phyloP scores from a whole-genome alignment of 306 rosid genomes.

The Geum urbanum region DNA sequence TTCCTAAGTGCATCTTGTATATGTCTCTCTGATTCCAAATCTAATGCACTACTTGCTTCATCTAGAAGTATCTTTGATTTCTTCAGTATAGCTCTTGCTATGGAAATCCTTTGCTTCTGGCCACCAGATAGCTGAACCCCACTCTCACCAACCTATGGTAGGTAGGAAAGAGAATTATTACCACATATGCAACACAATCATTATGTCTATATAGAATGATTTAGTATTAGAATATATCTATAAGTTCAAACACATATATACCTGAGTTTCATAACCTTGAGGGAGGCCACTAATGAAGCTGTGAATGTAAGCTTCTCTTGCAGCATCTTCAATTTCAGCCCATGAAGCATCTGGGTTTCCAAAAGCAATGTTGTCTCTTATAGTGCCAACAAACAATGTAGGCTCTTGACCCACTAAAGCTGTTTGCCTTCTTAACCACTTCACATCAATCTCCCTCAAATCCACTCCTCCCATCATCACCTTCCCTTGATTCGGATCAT shows the following conservation, averaged over 20 bases:
- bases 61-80: slow-evolving; percentile 72
- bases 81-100: slow-evolving; percentile 82
- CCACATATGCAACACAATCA: background rate
- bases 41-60: slow-evolving; percentile 94
- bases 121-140: slow-evolving; percentile 90
- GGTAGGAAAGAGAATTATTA: slow-evolving; percentile 1
- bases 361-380: slow-evolving; percentile 78
- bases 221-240: background rate
- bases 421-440: slow-evolving; percentile 81
- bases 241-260: slow-evolving; percentile 17
- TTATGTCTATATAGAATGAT: background rate
- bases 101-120: slow-evolving; percentile 78
- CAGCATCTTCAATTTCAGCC: slow-evolving; percentile 83
- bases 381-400: slow-evolving; percentile 71
- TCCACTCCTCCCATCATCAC: slow-evolving; percentile 72
- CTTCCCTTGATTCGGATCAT: slow-evolving; percentile 80
- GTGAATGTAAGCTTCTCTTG: slow-evolving; percentile 74
- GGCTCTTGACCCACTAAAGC: slow-evolving; percentile 94
- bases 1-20: slow-evolving; percentile 63
- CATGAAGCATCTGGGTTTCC: slow-evolving; percentile 65
- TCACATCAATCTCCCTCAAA: slow-evolving; percentile 61
- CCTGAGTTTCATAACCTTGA: slow-evolving; percentile 90
- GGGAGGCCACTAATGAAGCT: slow-evolving; percentile 84
- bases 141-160: slow-evolving; percentile 60
- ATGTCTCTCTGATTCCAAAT: slow-evolving; percentile 74